Evolutionary conservation across 2,329 filamentous ascomycete species (phyloP).

Genomic region (Ophiostoma pallidulum): DNA sequence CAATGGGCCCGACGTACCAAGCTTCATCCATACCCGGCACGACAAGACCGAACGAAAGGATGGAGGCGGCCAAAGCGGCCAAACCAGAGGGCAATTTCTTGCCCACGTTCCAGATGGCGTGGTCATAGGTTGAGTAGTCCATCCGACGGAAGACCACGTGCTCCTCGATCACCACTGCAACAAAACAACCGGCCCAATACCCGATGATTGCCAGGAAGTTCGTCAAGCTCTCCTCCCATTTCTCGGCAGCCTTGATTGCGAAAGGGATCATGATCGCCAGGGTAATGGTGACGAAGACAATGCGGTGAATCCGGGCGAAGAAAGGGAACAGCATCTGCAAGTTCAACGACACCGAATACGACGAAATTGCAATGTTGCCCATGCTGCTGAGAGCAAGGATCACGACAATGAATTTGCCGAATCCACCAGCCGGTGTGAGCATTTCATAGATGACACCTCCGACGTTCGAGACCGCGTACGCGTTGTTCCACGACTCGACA

Average conservation of each 20-base stretch:
- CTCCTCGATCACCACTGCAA: conserved; percentile 40
- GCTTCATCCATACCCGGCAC: conserved; percentile 51
- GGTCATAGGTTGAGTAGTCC: conserved; percentile 36
- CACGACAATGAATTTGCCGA: conserved; percentile 38
- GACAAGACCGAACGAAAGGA: conserved; percentile 40
- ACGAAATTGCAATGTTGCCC: conserved; percentile 34
- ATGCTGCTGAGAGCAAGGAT: conserved; percentile 35
- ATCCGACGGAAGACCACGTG: conserved; percentile 39
- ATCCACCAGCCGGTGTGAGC: conserved; percentile 35
- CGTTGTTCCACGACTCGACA: conserved; percentile 31
- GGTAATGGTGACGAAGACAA: conserved; percentile 47
- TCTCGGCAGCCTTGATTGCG: conserved; percentile 43
- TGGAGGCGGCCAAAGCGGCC: conserved; percentile 36
- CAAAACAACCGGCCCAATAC: conserved; percentile 49
- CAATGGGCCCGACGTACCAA: conserved; percentile 54
- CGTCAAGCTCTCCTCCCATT: conserved; percentile 48
- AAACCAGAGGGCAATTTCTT: conserved; percentile 35
- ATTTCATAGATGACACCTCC: conserved; percentile 39
- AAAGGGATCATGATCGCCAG: conserved; percentile 52
- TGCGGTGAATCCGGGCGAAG: conserved; percentile 46
- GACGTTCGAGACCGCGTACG: conserved; percentile 32
- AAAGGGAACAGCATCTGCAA: conserved; percentile 48
- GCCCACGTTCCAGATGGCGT: conserved; percentile 38
- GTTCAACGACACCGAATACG: conserved; percentile 30
- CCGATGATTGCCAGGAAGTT: conserved; percentile 49